A percentile compares a stretch with the other conserved stretches of the same genome.
phyloP scores from a whole-genome alignment of 257 asterid species.

The Gentiana straminea region DNA sequence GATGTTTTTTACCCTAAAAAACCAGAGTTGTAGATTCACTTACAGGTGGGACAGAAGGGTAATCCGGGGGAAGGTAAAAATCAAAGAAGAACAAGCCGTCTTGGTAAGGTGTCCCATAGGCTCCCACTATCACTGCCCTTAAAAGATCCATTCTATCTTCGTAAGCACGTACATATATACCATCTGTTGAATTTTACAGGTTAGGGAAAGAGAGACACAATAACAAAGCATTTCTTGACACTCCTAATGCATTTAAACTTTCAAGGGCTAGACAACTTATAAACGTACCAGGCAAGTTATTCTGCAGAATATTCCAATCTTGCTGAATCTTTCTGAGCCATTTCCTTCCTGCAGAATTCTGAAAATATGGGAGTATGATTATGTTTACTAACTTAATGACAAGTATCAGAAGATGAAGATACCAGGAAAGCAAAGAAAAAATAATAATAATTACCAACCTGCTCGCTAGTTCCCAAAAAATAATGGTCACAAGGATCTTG shows the following conservation, averaged over 20 bases:
- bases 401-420: not conserved
- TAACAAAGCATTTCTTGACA: conserved; percentile 9
- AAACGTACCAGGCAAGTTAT: conserved; percentile 80
- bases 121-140: conserved; percentile 98
- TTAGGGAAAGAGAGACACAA: conserved; percentile 5
- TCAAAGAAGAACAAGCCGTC: conserved; percentile 98
- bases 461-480: conserved; percentile 49
- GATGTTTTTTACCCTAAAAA: not conserved
- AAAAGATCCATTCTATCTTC: conserved; percentile 98
- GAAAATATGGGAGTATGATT: conserved; percentile 17
- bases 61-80: conserved; percentile 89
- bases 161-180: conserved; percentile 83
- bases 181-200: conserved; percentile 41
- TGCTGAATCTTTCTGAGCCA: conserved; percentile 96
- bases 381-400: not conserved
- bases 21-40: conserved; percentile 14
- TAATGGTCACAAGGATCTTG: conserved; percentile 78
- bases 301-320: conserved; percentile 96
- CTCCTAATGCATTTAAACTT: conserved; percentile 4
- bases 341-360: conserved; percentile 76
- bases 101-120: conserved; percentile 98
- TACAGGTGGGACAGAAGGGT: conserved; percentile 95
- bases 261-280: conserved; percentile 8
- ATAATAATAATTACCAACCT: conserved; percentile 38
- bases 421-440: not conserved